phyloP scores from a whole-genome alignment of 768 basidiomycete genomes.

The Chalciporus pseudorubinellus region DNA sequence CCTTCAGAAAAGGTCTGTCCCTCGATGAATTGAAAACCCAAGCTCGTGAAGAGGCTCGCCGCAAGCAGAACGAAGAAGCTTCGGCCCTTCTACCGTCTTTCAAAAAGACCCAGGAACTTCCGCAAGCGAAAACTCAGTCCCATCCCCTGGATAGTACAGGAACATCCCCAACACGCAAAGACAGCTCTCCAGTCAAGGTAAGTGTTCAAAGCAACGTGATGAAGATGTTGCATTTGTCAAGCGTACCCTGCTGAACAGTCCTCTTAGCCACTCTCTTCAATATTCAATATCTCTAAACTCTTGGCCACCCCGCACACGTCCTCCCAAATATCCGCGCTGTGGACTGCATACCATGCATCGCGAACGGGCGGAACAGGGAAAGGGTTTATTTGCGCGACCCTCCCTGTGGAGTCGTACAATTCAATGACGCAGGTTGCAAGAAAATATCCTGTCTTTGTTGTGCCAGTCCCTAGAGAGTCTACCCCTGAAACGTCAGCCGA shows the following conservation, averaged over 20 bases:
- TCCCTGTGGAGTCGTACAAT: conserved; percentile 70
- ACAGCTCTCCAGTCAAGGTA: conserved; percentile 68
- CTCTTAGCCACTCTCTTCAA: conserved; percentile 70
- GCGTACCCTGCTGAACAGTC: neutral
- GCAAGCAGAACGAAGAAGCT: conserved; percentile 29
- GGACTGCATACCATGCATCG: conserved; percentile 86
- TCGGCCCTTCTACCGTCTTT: conserved; percentile 12
- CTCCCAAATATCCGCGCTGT: conserved; percentile 75
- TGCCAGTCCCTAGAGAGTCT: conserved; percentile 68
- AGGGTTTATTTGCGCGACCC: conserved; percentile 80
- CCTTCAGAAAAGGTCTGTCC: conserved; percentile 43
- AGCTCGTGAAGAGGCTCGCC: conserved; percentile 31
- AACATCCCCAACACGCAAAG: conserved; percentile 42
- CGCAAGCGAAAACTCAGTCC: conserved; percentile 6
- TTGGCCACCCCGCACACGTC: conserved; percentile 65
- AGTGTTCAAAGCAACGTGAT: conserved; percentile 13
- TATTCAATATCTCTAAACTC: conserved; percentile 75
- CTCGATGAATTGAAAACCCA: conserved; percentile 34
- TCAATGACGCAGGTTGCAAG: conserved; percentile 63
- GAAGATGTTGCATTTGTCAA: neutral
- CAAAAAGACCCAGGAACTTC: conserved; percentile 11
- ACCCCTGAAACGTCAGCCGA: conserved; percentile 24
- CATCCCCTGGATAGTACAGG: conserved; percentile 4
- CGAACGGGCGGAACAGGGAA: conserved; percentile 78
- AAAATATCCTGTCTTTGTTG: conserved; percentile 74